These are phyloP conservation scores for Chalaropsis ovoidea DNA, from an alignment of 2,329 filamentous ascomycete species.

Conservation along the genomic window DNA sequence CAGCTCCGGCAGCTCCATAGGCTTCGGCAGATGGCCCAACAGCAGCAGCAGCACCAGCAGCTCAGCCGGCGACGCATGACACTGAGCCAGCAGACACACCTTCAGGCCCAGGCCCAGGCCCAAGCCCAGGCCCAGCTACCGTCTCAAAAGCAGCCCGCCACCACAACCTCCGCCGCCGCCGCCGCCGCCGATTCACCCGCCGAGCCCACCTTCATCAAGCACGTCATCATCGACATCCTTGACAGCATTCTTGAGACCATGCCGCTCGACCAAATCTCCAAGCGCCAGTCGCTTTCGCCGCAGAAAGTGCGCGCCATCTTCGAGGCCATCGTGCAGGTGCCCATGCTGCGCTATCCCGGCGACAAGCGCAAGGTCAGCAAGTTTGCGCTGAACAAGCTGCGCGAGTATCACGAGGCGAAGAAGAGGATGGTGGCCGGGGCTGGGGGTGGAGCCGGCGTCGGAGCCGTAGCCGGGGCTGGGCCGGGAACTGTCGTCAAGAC, in stretches of 20 bases:
- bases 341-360: slow-evolving; percentile 39
- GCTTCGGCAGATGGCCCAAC: neutral
- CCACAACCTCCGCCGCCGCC: no score
- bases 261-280: slow-evolving; percentile 39
- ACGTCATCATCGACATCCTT: slow-evolving; percentile 41
- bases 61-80: neutral
- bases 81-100: neutral
- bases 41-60: slow-evolving; percentile 1
- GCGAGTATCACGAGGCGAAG: slow-evolving; percentile 38
- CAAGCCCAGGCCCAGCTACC: neutral
- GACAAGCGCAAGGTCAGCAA: slow-evolving; percentile 35
- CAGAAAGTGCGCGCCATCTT: slow-evolving; percentile 41
- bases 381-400: slow-evolving; percentile 36
- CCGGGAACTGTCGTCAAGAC: neutral
- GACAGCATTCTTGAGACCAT: slow-evolving; percentile 40
- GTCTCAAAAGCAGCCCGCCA: neutral
- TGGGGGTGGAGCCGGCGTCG: neutral
- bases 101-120: neutral
- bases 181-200: neutral
- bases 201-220: slow-evolving; percentile 29
- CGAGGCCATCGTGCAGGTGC: slow-evolving; percentile 40
- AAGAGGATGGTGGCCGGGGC: slow-evolving; percentile 30
- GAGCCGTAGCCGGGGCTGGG: neutral
- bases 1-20: neutral
- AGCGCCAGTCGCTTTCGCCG: slow-evolving; percentile 36